Percentiles rank a stretch among this genome's conserved stretches.
Conservation (phyloP, 2,329 filamentous ascomycete genomes). For the Graphiopsis chlorocephala region DNA sequence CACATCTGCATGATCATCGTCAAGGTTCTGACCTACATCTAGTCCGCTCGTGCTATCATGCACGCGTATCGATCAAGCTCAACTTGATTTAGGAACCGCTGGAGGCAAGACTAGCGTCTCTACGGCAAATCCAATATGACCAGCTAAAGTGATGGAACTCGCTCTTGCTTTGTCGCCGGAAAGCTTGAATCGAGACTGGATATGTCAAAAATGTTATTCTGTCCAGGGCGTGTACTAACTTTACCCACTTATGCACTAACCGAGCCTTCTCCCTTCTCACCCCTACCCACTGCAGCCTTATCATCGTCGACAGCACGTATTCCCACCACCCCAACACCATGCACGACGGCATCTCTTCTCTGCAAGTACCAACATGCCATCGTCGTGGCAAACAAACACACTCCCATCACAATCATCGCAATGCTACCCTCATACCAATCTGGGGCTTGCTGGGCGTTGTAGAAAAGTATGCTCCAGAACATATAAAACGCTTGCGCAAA, state of each 20-base stretch:
- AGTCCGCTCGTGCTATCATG: not conserved
- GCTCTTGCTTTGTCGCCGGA: not conserved
- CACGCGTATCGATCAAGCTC: not conserved
- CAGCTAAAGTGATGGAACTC: not conserved
- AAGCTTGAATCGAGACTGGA: not conserved
- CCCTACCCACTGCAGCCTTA: not conserved
- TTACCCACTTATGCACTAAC: not conserved
- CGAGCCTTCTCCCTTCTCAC: not conserved
- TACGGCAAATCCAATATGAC: not conserved
- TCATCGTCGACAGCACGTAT: not conserved
- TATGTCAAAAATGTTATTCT: not conserved
- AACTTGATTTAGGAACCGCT: not conserved
- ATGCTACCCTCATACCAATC: conserved; percentile 28
- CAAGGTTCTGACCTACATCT: not conserved
- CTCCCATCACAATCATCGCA: conserved; percentile 30
- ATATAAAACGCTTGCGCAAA: conserved; percentile 28
- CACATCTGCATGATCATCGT: not conserved
- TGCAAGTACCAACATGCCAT: conserved; percentile 22
- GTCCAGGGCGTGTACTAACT: not conserved
- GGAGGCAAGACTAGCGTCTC: not conserved
- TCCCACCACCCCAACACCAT: not conserved
- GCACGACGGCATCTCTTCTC: conserved; percentile 17
- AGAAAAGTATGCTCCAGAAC: conserved; percentile 30
- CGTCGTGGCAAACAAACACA: conserved; percentile 24
- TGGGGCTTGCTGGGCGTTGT: conserved; percentile 28